Evolutionary conservation across 2,329 filamentous ascomycete genomes (phyloP), one percentile per base, ranked within the genome.

Genomic region (Sporothrix sp.): DNA sequence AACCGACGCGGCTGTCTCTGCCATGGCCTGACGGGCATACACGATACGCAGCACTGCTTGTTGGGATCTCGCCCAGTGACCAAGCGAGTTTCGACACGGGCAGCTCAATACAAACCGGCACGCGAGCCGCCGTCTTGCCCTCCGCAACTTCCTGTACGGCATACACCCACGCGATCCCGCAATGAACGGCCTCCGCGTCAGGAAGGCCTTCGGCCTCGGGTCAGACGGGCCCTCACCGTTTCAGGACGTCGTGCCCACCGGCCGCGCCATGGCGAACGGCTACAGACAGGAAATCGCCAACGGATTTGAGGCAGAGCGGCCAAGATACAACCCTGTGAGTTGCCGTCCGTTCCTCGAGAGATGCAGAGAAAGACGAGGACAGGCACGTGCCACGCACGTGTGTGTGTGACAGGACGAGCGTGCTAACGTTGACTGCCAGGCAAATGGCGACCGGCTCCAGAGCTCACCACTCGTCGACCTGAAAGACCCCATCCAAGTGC

Each of bases 401-500:
- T n/a, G n/a, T n/a, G n/a, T n/a, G n/a, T n/a, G n/a, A n/a, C n/a
- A n/a, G n/a, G n/a, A n/a, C n/a, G n/a, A n/a, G n/a, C n/a, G 14
- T 21, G 21, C 28, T 42, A 20, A 23, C 43, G 25, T 11, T 7
- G 23, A 13, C 47, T 40, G 13, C 46, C 21, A 80, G 78, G 65
- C 72, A 62, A 79, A 76, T 58, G 55, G 67, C 33, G 66, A 69
- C 27, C 71, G 72, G 47, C 70, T 72, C 10, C 75, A 77, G 56
- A 81, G 73, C 59, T 79, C 78, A 18, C 68, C 67, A 4, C 69
- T 76, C 10, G 73, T 82, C 57, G 78, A 84, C 59, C 70, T 83
- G 48, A 78, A 79, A 56, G 85, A 87, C 65, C 78, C 74, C 53
- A 85, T 98, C 39, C 85, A 89, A 59, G 82, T 95, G 64, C 94